Conservation (phyloP, 495 filamentous ascomycete genomes). For the Penicillium desertorum region DNA sequence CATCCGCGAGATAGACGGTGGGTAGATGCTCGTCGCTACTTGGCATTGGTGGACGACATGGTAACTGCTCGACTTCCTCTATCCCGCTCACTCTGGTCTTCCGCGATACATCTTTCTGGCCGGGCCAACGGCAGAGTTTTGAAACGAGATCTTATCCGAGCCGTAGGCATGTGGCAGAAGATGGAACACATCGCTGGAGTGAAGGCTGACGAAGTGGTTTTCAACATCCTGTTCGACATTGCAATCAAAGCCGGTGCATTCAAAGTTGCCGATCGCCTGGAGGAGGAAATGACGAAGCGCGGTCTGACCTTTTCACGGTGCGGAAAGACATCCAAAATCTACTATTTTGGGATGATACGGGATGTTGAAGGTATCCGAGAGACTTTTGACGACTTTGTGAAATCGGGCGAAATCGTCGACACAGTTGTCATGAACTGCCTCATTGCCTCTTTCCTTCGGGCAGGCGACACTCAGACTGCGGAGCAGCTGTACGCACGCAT, state of each 20-base stretch:
- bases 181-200: slow-evolving; percentile 77
- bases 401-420: slow-evolving; percentile 82
- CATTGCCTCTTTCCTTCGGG: slow-evolving; percentile 71
- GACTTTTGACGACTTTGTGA: slow-evolving; percentile 73
- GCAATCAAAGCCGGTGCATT: slow-evolving; percentile 84
- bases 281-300: slow-evolving; percentile 74
- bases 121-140: slow-evolving; percentile 64
- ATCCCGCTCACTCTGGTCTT: slow-evolving; percentile 71
- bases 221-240: slow-evolving; percentile 88
- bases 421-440: slow-evolving; percentile 83
- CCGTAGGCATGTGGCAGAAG: slow-evolving; percentile 80
- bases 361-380: slow-evolving; percentile 67
- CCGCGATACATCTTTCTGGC: slow-evolving; percentile 73
- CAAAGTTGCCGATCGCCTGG: slow-evolving; percentile 75
- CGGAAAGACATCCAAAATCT: slow-evolving; percentile 77
- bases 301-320: slow-evolving; percentile 65
- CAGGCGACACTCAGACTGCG: slow-evolving; percentile 68
- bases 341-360: slow-evolving; percentile 68
- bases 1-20: slow-evolving; percentile 41
- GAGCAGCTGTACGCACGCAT: slow-evolving; percentile 79
- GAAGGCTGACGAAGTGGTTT: slow-evolving; percentile 67
- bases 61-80: slow-evolving; percentile 63
- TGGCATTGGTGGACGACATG: slow-evolving; percentile 81
- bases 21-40: slow-evolving; percentile 64
- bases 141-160: slow-evolving; percentile 63